A percentile compares a stretch with the other conserved stretches of the same genome.
Conservation (phyloP, 305 asterid species). For the Rubia tinctorum region DNA sequence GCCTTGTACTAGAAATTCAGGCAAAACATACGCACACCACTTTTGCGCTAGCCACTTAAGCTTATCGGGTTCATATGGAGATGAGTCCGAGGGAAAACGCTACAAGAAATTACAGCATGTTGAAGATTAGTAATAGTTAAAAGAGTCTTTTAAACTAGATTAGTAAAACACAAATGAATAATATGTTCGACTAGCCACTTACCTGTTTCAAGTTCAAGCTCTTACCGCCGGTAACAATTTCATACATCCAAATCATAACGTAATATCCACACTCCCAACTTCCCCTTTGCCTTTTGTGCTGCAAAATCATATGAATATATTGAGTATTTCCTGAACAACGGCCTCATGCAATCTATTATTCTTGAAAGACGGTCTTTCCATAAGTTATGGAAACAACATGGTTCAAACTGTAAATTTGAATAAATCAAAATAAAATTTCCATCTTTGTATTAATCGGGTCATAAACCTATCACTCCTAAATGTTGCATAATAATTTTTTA, state of each 20-base stretch:
- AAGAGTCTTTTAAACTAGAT: background rate
- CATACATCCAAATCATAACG: background rate
- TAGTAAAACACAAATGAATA: background rate
- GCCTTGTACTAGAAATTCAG: background rate
- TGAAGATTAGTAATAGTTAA: background rate
- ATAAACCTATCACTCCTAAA: no score
- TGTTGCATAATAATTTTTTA: no score
- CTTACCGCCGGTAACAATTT: background rate
- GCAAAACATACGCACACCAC: background rate
- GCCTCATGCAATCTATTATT: no score
- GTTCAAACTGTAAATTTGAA: no score
- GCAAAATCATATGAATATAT: background rate
- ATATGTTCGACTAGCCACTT: no score
- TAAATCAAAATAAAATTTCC: no score
- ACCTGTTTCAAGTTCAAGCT: background rate
- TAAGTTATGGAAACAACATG: no score
- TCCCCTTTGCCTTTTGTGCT: background rate
- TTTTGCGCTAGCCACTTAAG: background rate
- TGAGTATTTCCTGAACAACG: background rate
- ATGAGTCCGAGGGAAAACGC: background rate
- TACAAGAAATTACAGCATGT: background rate
- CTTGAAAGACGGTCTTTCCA: no score
- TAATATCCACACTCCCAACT: background rate
- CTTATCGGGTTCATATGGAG: background rate
- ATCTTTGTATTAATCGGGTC: no score